Conservation (phyloP, 768 basidiomycete genomes). For the Lactarius akahatsu region DNA sequence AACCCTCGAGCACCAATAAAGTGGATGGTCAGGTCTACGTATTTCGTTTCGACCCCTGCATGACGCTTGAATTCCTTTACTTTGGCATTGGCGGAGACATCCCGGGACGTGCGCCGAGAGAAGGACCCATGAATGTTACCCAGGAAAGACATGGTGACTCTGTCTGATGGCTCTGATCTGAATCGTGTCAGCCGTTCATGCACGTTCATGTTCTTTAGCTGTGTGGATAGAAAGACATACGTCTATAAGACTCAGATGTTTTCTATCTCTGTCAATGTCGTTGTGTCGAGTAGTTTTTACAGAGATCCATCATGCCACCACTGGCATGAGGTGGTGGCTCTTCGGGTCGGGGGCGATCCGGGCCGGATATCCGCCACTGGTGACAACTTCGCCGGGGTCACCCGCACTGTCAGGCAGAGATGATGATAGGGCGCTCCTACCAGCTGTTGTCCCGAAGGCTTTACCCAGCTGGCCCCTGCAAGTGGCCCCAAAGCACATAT, state of each 20-base stretch:
- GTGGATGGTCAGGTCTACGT: constrained; percentile 60
- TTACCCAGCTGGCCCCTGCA: neutral
- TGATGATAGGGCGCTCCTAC: neutral
- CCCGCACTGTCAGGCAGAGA: neutral
- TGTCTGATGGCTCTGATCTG: neutral
- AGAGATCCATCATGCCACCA: too few relatives aligned
- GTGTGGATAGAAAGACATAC: neutral
- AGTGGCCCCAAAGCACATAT: neutral
- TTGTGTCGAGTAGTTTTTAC: neutral
- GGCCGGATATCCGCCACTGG: too few relatives aligned
- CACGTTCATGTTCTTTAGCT: neutral
- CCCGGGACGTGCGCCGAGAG: constrained; percentile 30
- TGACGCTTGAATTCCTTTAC: constrained; percentile 37
- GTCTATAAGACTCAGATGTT: neutral
- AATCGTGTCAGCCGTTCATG: neutral
- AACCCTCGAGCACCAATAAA: constrained; percentile 71
- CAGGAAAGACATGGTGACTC: constrained; percentile 3
- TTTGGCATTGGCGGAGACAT: constrained; percentile 37
- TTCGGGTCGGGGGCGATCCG: too few relatives aligned
- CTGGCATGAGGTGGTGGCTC: too few relatives aligned
- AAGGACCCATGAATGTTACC: constrained; percentile 14
- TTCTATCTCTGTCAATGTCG: neutral
- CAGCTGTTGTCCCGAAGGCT: neutral
- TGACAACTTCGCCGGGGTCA: too few relatives aligned
- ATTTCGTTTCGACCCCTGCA: constrained; percentile 42